Percentiles rank a stretch among this genome's conserved stretches.
phyloP scores from a whole-genome alignment of 768 basidiomycete genomes.

The Kwoniella bestiolae region DNA sequence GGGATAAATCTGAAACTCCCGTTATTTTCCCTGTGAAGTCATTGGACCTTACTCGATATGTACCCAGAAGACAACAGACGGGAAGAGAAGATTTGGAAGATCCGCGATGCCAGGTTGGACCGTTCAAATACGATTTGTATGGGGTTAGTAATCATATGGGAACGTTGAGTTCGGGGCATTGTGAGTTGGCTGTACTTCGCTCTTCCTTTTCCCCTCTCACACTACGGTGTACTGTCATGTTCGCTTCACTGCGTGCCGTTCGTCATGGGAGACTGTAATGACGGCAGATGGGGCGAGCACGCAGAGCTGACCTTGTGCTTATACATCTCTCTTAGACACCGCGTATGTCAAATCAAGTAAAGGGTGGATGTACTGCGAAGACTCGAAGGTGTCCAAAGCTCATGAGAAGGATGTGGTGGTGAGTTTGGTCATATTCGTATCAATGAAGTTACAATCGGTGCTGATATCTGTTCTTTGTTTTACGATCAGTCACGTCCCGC shows the following conservation, averaged over 20 bases:
- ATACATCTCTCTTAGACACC: conserved; percentile 67
- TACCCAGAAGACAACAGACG: conserved; percentile 78
- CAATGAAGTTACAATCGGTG: too few relatives aligned
- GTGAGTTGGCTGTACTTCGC: conserved; percentile 64
- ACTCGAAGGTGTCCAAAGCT: conserved; percentile 77
- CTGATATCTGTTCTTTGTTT: not conserved
- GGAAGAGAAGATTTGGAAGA: conserved; percentile 66
- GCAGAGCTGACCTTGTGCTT: too few relatives aligned
- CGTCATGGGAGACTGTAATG: too few relatives aligned
- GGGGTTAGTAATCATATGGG: conserved; percentile 96
- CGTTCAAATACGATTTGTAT: conserved; percentile 91
- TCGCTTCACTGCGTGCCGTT: too few relatives aligned
- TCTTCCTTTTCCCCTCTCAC: not conserved
- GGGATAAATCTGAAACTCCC: conserved; percentile 93
- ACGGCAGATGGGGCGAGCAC: too few relatives aligned
- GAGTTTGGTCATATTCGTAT: conserved; percentile 22
- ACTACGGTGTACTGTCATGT: too few relatives aligned
- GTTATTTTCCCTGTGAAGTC: conserved; percentile 80
- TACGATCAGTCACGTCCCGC: conserved; percentile 46
- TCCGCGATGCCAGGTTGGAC: conserved; percentile 79
- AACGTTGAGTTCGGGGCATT: conserved; percentile 91
- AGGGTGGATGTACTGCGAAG: conserved; percentile 92
- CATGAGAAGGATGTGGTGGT: conserved; percentile 84
- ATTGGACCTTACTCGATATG: conserved; percentile 74
- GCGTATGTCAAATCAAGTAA: conserved; percentile 85